Base-by-base conservation (phyloP, 1,139 yeast species). In the Nakaseomyces nivariensis region DNA sequence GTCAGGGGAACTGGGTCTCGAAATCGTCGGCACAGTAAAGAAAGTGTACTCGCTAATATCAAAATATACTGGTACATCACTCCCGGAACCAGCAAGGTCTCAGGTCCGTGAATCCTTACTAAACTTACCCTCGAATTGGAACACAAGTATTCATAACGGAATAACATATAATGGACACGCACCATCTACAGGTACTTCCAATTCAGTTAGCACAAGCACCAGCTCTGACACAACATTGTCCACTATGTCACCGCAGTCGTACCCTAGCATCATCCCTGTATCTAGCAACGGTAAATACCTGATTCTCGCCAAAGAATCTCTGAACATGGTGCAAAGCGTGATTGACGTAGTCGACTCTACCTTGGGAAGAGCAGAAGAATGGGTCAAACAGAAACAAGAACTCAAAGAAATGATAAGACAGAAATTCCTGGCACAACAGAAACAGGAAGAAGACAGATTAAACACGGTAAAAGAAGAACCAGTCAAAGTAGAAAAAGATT, bases 1-100 rank as follows among this genome's bases (percentile, higher is more conserved):
- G 27, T 58, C 65, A 9, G 63, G 64, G 6, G 76, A 79, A 52
- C 74, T 92, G 44, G 85, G 86, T 58, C 78, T 81, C 54, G 98
- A 92, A 60, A 87, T 92, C 40, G 82, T 90, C 7, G 77, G 85
- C 4, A 92, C 97, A 0, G 90, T 92, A 27, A 86, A 88, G 65
- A 90, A 89, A 64, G 88, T 90, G 48, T 89, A 90, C 42, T 80
- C 82, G 43, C 79, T 92, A 40, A 85, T 92, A 11, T 86, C 97
- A 5, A 86, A 85, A 57, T 88, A 88, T 59, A 86, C 87, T 0
- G 87, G 88, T 0, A 77, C 74, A 52, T 78, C 87, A 3, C 65
- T 83, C 38, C 85, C 89, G 3, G 88, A 85, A 61, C 95, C 96
- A 1, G 95, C 96, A 4, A 78, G 95, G 55, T 73, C 85, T 1